A percentile compares a stretch with the other conserved stretches of the same genome.
Evolutionary conservation across 2,329 filamentous ascomycete species (phyloP).

Genomic region (Tricladium varicosporioides): DNA sequence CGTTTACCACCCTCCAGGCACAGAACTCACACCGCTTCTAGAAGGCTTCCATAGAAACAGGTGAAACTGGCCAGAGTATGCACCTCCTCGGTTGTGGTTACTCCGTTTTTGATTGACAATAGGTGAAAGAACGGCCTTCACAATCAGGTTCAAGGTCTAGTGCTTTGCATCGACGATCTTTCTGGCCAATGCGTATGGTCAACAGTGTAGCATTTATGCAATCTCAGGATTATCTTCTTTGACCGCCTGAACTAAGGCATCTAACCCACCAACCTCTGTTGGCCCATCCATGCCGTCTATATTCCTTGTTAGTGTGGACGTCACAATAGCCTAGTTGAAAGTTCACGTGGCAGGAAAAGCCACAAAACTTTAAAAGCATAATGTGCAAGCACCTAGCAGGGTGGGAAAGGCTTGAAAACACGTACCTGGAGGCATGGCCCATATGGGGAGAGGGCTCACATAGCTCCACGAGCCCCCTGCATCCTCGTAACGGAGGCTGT

Average conservation of each 20-base stretch:
- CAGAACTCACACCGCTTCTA: too few species aligned
- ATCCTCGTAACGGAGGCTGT: slow-evolving; percentile 88
- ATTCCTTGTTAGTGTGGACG: neutral
- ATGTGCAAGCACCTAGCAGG: neutral
- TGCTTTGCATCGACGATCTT: neutral
- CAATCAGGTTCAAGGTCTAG: neutral
- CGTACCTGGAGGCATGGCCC: slow-evolving; percentile 73
- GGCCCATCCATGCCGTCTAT: slow-evolving; percentile 52
- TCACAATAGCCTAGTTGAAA: neutral
- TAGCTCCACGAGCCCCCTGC: slow-evolving; percentile 83
- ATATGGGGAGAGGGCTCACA: slow-evolving; percentile 76
- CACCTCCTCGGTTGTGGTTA: too few species aligned
- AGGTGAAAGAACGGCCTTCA: too few species aligned
- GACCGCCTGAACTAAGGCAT: slow-evolving; percentile 54
- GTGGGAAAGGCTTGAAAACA: neutral
- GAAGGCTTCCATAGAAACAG: too few species aligned
- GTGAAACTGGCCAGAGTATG: too few species aligned
- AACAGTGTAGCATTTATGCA: slow-evolving; percentile 15
- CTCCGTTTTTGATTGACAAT: too few species aligned
- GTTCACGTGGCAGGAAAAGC: too few species aligned
- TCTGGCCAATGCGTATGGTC: neutral
- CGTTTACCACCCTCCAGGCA: too few species aligned
- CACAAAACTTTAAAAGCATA: too few species aligned
- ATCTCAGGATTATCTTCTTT: slow-evolving; percentile 35
- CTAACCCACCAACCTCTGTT: slow-evolving; percentile 61